Conservation (phyloP, 108 stramenopile species). For the Skeletonema tropicum region DNA sequence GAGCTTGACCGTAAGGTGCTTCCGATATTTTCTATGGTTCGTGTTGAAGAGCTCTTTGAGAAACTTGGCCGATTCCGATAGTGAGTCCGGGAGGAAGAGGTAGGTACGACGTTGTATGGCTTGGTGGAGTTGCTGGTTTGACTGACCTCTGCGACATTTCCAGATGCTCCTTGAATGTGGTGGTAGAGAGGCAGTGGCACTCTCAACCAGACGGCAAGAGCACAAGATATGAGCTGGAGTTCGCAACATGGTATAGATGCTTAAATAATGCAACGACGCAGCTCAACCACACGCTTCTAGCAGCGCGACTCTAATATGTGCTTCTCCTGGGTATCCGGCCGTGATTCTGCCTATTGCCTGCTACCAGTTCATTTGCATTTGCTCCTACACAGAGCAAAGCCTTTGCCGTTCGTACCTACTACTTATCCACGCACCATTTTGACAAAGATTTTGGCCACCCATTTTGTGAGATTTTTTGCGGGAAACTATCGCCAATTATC, state of each 20-base stretch:
- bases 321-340: neutral
- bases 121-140: neutral
- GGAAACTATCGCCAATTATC: too few relatives aligned
- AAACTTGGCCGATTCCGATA: conserved; percentile 35
- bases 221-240: conserved; percentile 4
- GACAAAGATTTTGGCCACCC: too few relatives aligned
- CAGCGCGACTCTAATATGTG: too few relatives aligned
- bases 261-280: neutral
- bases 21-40: conserved; percentile 3
- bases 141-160: neutral
- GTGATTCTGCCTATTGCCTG: neutral
- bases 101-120: conserved; percentile 30
- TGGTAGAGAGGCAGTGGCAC: neutral
- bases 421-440: too few relatives aligned
- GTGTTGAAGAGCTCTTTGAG: conserved; percentile 19
- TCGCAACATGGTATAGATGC: conserved; percentile 1
- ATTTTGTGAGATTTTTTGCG: too few relatives aligned
- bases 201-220: neutral
- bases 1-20: conserved; percentile 39
- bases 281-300: neutral
- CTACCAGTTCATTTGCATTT: neutral
- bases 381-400: neutral
- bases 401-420: too few relatives aligned
- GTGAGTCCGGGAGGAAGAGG: conserved; percentile 44
- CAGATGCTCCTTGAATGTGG: neutral